These are phyloP conservation scores for Sclerotinia trifoliorum DNA, from an alignment of 2,329 filamentous ascomycete species.

Conservation along the genomic window DNA sequence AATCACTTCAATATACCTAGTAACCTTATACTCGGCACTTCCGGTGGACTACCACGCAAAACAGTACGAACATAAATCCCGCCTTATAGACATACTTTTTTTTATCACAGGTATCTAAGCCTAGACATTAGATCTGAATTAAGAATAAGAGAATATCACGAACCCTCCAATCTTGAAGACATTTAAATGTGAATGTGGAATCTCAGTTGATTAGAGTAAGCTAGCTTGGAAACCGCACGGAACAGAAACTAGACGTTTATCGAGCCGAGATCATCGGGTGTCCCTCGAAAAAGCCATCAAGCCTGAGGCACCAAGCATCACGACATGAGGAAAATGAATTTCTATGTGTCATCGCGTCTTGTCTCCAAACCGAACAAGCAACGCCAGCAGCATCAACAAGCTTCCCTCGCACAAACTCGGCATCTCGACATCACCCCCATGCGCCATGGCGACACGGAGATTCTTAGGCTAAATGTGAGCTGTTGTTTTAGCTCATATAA, in stretches of 20 bases:
- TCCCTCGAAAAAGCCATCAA: not conserved
- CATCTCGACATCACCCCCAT: not conserved
- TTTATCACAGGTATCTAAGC: no score
- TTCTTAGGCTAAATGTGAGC: not conserved
- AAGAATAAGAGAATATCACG: no score
- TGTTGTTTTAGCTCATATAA: not conserved
- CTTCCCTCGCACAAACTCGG: not conserved
- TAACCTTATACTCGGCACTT: not conserved
- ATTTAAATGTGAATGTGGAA: no score
- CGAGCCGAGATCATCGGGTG: not conserved
- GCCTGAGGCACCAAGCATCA: not conserved
- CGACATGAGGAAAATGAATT: not conserved
- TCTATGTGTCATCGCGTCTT: constrained; percentile 21
- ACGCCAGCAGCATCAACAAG: not conserved
- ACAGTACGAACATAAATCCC: not conserved
- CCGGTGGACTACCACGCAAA: not conserved
- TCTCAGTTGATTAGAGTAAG: no score
- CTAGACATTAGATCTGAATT: no score
- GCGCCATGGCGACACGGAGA: not conserved
- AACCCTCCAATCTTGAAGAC: no score
- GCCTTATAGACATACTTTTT: not conserved
- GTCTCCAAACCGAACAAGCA: not conserved
- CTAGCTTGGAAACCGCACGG: no score
- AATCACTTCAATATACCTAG: not conserved
- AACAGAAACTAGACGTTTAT: no score